Evolutionary conservation across 768 basidiomycete species (phyloP), one percentile per base, ranked within the genome.

Genomic region (Xerocomus spinulosus): DNA sequence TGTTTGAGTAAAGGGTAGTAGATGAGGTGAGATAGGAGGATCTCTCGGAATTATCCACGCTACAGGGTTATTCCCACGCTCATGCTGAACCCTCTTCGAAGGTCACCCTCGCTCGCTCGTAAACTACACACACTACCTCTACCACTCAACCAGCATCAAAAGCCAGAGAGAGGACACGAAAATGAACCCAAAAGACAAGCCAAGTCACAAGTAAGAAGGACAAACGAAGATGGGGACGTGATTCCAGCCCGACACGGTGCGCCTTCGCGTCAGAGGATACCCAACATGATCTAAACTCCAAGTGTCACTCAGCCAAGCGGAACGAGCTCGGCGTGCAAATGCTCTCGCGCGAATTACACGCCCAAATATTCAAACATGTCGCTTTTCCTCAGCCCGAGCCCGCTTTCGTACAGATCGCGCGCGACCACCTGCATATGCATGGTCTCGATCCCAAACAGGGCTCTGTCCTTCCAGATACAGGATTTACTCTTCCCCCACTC

Each of bases 281-380:
- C 23, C 17, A 26, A 8, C 25, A n/a, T 26, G 14, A 25, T 15
- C 24, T 10, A 28, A 5, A 28, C 26, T 5, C 35, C 8, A 5
- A 36, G 15, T 29, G 26, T 47, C 33, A 4, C 18, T 9, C 48
- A 83, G 83, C 75, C 50, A 81, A 83, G 63, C 78, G 91, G 45
- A 97, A 96, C 61, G 81, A 86, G 51, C 74, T 92, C 34, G 94
- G 94, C n/a, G 93, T 97, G 7, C 94, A 98, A 62, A 80, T 96
- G 46, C 80, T 98, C 44, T 88, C 92, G 14, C 78, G 81, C 9
- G 71, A 73, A n/a, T 69, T 96, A 7, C 92, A 93, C 64, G 63
- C 71, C 5, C 94, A 96, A 60, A 78, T 95, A 49, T 96, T 97
- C 67, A 79, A 75, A 48, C 78, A 84, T 58, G 68, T 74, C 39